Base-by-base conservation (phyloP, 2,329 filamentous ascomycete genomes). In the Colletotrichum limetticola region DNA sequence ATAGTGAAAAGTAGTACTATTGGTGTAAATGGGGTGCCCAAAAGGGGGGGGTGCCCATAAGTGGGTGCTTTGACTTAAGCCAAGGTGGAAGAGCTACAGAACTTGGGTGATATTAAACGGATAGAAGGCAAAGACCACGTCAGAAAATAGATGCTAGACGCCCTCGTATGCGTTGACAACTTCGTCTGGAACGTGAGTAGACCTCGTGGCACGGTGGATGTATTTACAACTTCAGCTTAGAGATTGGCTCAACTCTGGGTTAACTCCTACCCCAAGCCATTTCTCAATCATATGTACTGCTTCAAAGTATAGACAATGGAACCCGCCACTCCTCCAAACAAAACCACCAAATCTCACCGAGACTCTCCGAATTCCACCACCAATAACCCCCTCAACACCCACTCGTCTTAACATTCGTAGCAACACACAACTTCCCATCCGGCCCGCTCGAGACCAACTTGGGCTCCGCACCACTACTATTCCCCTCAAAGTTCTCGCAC, bases 401-500 rank as follows among this genome's bases (percentile, higher is more conserved):
- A 28, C 58, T 71, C 14, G 69, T 71, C 69, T 71, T 68, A 5
- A 75, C 66, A 35, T 56, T 63, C 3, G 30, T 52, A 14, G 71
- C 66, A 22, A 67, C 42, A 5, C 74, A 75, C 26, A 19, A 19
- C 72, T 73, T 69, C 19, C 72, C 74, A 24, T 75, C 73, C 4
- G 70, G 74, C 8, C 72, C 74, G 37, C 66, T 70, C 32, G 70
- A 30, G 2, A 62, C 42, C 58, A 72, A 7, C 57, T 60, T 63
- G 2, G 74, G 74, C 61, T 76, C 74, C 12, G 35, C 53, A 3
- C 67, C 67, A 11, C 56, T 64, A 3, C 19, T 56, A 12, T 74
- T 74, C 1, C 74, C 74, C 60, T 74, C 53, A 32, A 74, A 76
- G 22, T 46, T 42, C 42, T 74, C 63, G 19, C 74, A 75, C 22